phyloP scores from a whole-genome alignment of 2,329 filamentous ascomycete species.

The Aureobasidium sp. region DNA sequence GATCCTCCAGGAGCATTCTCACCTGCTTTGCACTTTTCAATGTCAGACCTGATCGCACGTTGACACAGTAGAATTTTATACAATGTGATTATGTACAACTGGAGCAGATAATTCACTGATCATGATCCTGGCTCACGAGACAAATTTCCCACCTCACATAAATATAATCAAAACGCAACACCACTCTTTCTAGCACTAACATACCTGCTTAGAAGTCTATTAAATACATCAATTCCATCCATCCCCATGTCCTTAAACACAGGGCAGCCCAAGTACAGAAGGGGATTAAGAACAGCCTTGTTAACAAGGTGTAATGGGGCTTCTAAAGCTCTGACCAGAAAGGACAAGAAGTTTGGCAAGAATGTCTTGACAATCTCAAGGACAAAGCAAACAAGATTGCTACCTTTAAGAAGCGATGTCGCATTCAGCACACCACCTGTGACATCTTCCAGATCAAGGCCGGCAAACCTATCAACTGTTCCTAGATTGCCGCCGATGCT shows the following conservation, averaged over 20 bases:
- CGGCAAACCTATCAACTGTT: conserved; percentile 29
- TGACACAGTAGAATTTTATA: too few relatives aligned
- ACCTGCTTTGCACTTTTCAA: too few relatives aligned
- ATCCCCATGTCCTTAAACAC: conserved; percentile 20
- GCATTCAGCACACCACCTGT: conserved; percentile 39
- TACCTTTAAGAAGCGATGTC: conserved; percentile 37
- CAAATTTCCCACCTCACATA: too few relatives aligned
- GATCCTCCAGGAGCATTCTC: too few relatives aligned
- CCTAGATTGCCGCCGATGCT: conserved; percentile 33
- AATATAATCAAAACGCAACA: not conserved
- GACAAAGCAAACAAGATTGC: conserved; percentile 43
- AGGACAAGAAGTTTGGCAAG: conserved; percentile 38
- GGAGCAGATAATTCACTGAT: too few relatives aligned
- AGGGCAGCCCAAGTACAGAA: conserved; percentile 23
- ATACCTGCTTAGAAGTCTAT: not conserved
- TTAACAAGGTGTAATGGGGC: conserved; percentile 30
- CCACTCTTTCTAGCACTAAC: conserved; percentile 4
- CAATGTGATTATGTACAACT: too few relatives aligned
- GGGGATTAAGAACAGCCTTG: conserved; percentile 24
- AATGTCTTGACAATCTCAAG: conserved; percentile 35
- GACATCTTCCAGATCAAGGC: conserved; percentile 31
- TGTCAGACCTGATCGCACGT: too few relatives aligned
- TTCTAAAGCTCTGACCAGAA: conserved; percentile 31
- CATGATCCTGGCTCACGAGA: too few relatives aligned
- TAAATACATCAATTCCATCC: not conserved